phyloP scores from a whole-genome alignment of 768 basidiomycete genomes.

The Tricholoma flavovirens region DNA sequence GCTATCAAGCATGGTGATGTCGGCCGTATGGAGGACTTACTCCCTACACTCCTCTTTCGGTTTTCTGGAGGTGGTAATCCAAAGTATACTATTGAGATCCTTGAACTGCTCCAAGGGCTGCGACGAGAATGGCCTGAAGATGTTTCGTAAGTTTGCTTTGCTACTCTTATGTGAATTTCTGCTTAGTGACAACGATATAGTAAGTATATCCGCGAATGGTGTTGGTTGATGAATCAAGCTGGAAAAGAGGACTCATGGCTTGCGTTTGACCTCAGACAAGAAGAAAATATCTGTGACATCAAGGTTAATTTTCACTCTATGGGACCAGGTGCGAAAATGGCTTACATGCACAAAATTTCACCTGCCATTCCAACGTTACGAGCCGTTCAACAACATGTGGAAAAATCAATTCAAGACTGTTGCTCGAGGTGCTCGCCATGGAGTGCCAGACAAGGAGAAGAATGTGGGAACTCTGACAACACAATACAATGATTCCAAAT shows the following conservation, averaged over 20 bases:
- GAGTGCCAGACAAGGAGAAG: conserved; percentile 15
- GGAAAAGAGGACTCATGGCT: background rate
- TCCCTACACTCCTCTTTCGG: conserved; percentile 16
- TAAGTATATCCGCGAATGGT: background rate
- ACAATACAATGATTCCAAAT: background rate
- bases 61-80: conserved; percentile 18
- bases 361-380: conserved; percentile 27
- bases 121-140: conserved; percentile 14
- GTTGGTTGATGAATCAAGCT: background rate
- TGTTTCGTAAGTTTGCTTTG: conserved; percentile 3
- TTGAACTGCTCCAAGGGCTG: conserved; percentile 18
- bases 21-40: conserved; percentile 17
- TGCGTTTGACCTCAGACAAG: background rate
- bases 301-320: conserved; percentile 23
- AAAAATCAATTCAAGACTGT: conserved; percentile 21
- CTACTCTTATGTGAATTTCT: background rate
- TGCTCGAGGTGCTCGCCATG: conserved; percentile 21
- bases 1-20: conserved; percentile 32
- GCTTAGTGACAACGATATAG: background rate
- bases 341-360: conserved; percentile 25
- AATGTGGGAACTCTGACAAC: conserved; percentile 2
- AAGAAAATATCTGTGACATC: background rate
- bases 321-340: conserved; percentile 27
- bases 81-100: conserved; percentile 18
- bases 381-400: conserved; percentile 18